Evolutionary conservation across 2,329 filamentous ascomycete species (phyloP).

Genomic region (Penicillium olsonii): DNA sequence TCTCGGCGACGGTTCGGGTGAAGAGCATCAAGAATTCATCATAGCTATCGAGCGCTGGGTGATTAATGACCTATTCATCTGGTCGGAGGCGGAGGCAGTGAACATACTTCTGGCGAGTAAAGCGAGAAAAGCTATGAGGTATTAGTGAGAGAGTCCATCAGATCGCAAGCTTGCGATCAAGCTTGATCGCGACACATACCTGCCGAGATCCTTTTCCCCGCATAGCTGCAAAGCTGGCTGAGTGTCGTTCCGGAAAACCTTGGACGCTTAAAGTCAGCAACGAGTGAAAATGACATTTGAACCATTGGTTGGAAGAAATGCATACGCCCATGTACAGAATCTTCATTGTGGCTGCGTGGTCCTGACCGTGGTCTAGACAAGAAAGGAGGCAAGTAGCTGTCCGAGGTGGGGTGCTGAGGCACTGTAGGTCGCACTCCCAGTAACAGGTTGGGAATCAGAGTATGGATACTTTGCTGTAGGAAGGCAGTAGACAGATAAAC

Average conservation of each 20-base stretch:
- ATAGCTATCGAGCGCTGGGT: slow-evolving; percentile 43
- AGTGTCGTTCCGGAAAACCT: slow-evolving; percentile 80
- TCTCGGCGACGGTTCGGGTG: slow-evolving; percentile 82
- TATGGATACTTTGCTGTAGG: not conserved
- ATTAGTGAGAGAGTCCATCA: slow-evolving; percentile 12
- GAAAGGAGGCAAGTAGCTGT: slow-evolving; percentile 7
- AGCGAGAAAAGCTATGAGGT: slow-evolving; percentile 64
- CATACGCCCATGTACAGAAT: slow-evolving; percentile 83
- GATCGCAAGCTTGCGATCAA: no score
- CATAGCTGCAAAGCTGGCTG: slow-evolving; percentile 76
- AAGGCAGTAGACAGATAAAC: slow-evolving; percentile 2
- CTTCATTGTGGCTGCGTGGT: slow-evolving; percentile 66
- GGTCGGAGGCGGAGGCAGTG: slow-evolving; percentile 9
- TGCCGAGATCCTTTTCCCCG: slow-evolving; percentile 73
- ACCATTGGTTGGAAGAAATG: slow-evolving; percentile 1
- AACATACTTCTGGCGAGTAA: slow-evolving; percentile 69
- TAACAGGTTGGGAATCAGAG: not conserved
- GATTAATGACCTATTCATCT: slow-evolving; percentile 7
- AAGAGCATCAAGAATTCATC: slow-evolving; percentile 80
- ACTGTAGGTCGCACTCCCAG: not conserved
- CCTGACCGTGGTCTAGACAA: slow-evolving; percentile 2
- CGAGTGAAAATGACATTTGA: not conserved
- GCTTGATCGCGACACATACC: slow-evolving; percentile 14
- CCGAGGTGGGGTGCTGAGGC: not conserved
- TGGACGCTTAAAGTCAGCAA: not conserved